Evolutionary conservation across 768 basidiomycete genomes (phyloP).

Genomic region (Tylopilus sp.): DNA sequence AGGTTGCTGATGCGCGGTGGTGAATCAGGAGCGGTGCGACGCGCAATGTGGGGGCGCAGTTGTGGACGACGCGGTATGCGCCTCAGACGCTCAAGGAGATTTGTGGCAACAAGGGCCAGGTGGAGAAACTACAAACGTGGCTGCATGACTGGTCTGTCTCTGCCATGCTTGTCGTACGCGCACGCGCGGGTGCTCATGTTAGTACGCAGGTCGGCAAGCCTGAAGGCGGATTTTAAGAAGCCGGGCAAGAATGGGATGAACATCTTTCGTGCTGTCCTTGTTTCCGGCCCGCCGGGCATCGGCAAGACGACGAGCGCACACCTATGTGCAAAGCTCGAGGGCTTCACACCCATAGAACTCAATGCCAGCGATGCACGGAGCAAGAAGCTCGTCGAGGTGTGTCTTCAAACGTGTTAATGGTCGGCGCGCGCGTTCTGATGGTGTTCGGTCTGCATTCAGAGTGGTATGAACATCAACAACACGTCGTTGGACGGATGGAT

Average conservation of each 20-base stretch:
- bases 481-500: conserved; percentile 86
- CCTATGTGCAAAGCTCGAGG: conserved; percentile 83
- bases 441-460: conserved; percentile 41
- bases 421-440: not conserved
- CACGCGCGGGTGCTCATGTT: not conserved
- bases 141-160: conserved; percentile 73
- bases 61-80: conserved; percentile 97
- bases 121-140: conserved; percentile 90
- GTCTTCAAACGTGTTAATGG: not conserved
- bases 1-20: not conserved
- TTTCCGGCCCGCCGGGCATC: conserved; percentile 94
- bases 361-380: conserved; percentile 96
- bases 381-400: conserved; percentile 93
- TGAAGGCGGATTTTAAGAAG: conserved; percentile 83
- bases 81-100: conserved; percentile 85
- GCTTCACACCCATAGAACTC: conserved; percentile 90
- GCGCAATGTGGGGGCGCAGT: conserved; percentile 53
- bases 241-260: conserved; percentile 91
- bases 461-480: conserved; percentile 87
- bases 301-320: conserved; percentile 98
- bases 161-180: not conserved
- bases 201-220: conserved; percentile 63
- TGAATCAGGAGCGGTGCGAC: conserved; percentile 24
- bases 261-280: conserved; percentile 78
- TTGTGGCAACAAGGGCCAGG: conserved; percentile 90